phyloP scores from a whole-genome alignment of 768 basidiomycete genomes.

The Kwoniella pini region DNA sequence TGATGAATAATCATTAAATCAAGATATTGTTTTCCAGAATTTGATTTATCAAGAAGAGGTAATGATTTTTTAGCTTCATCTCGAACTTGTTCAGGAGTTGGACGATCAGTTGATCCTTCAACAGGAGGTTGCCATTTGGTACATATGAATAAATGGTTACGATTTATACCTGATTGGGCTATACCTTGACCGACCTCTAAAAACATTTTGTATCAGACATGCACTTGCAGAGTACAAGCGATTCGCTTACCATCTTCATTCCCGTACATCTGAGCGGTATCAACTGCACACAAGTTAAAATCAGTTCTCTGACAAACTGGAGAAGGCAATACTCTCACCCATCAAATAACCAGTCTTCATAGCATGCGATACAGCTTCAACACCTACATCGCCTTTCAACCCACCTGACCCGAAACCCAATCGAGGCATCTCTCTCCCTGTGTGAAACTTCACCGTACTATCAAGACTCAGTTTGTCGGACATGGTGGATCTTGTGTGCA shows the following conservation, averaged over 20 bases:
- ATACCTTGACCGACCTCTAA: conserved; percentile 16
- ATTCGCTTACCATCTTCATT: conserved; percentile 44
- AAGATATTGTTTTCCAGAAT: conserved; percentile 20
- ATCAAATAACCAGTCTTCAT: conserved; percentile 20
- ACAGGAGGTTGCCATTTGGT: conserved; percentile 22
- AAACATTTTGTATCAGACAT: neutral
- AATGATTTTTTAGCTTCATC: conserved; percentile 12
- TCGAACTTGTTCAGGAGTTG: conserved; percentile 21
- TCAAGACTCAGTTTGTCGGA: conserved; percentile 3
- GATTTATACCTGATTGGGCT: neutral
- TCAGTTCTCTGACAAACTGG: too few relatives aligned
- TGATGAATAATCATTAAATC: conserved; percentile 42
- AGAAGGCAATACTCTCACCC: conserved; percentile 7
- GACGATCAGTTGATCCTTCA: neutral
- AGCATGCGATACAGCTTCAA: conserved; percentile 17
- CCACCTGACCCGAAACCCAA: conserved; percentile 22
- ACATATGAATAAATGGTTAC: conserved; percentile 13
- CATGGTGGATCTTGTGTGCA: neutral
- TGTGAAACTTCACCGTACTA: conserved; percentile 16
- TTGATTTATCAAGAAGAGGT: conserved; percentile 6
- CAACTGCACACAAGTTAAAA: conserved; percentile 23
- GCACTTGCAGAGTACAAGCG: conserved; percentile 26
- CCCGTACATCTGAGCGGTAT: conserved; percentile 38
- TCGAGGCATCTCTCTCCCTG: conserved; percentile 19
- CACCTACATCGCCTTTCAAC: conserved; percentile 16